Conservation (phyloP, 768 basidiomycete genomes). For the Lentinula detonsa region DNA sequence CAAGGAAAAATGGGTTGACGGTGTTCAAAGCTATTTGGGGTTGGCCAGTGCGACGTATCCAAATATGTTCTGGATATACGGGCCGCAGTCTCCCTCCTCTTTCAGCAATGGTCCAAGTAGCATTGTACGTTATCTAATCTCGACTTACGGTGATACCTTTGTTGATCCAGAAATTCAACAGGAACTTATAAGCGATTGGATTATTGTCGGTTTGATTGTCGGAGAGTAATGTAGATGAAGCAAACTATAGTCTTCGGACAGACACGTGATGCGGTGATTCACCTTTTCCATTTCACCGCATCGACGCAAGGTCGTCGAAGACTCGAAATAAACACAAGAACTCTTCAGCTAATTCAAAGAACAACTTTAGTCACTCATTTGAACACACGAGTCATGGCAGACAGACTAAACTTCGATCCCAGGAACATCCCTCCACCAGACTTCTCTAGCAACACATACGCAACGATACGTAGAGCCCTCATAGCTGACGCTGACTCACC, state of each 20-base stretch:
- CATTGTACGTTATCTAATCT: not conserved
- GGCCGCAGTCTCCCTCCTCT: conserved; percentile 11
- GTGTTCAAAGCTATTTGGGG: conserved; percentile 11
- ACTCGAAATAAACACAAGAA: too few relatives aligned
- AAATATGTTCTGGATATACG: conserved; percentile 13
- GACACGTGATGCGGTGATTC: too few relatives aligned
- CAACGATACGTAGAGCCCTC: not conserved
- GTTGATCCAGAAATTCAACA: not conserved
- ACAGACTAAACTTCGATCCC: not conserved
- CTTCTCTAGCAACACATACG: not conserved
- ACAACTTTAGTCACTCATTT: too few relatives aligned
- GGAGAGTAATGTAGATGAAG: too few relatives aligned
- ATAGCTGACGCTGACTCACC: not conserved
- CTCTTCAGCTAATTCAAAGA: too few relatives aligned
- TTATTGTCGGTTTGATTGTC: not conserved
- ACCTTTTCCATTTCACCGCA: too few relatives aligned
- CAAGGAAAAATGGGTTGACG: conserved; percentile 1
- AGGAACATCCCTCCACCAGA: not conserved
- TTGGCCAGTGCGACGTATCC: conserved; percentile 9
- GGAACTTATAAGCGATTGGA: conserved; percentile 21
- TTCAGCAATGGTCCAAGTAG: conserved; percentile 11
- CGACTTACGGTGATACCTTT: too few relatives aligned
- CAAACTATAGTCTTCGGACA: too few relatives aligned
- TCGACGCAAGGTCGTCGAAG: too few relatives aligned
- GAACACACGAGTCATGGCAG: not conserved